Conservation (phyloP, 371 early-diverging fungal species). For the Mortierella sp. region DNA sequence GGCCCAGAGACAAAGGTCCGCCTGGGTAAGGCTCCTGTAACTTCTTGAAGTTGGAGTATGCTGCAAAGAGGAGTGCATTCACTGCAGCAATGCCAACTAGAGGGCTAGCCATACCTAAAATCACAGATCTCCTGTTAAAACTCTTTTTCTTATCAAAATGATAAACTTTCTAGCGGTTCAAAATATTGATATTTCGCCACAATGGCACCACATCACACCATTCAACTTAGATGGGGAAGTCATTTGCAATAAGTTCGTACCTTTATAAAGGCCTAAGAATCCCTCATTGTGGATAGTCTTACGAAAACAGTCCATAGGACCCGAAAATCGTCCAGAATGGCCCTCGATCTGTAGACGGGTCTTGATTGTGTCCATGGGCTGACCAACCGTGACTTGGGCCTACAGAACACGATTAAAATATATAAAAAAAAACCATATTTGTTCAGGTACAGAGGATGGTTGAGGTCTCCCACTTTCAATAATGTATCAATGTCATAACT, state of each 20-base stretch:
- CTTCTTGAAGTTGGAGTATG: conserved; percentile 76
- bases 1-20: conserved; percentile 57
- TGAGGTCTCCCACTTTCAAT: neutral
- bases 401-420: conserved; percentile 8
- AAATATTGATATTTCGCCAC: neutral
- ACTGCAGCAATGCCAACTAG: conserved; percentile 87
- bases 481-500: neutral
- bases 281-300: conserved; percentile 78
- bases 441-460: no score
- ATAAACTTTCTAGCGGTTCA: neutral
- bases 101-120: conserved; percentile 82
- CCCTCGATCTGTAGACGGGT: conserved; percentile 72
- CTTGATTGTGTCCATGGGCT: conserved; percentile 85
- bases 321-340: conserved; percentile 67
- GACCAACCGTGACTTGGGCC: conserved; percentile 72
- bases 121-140: no score
- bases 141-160: no score
- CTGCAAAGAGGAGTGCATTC: conserved; percentile 85
- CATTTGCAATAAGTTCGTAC: conserved; percentile 43
- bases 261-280: conserved; percentile 82
- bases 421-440: neutral
- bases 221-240: neutral
- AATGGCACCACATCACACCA: neutral
- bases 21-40: conserved; percentile 59
- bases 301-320: conserved; percentile 77